Base-by-base conservation (phyloP, 768 basidiomycete species). In the Kondoa malvinella region DNA sequence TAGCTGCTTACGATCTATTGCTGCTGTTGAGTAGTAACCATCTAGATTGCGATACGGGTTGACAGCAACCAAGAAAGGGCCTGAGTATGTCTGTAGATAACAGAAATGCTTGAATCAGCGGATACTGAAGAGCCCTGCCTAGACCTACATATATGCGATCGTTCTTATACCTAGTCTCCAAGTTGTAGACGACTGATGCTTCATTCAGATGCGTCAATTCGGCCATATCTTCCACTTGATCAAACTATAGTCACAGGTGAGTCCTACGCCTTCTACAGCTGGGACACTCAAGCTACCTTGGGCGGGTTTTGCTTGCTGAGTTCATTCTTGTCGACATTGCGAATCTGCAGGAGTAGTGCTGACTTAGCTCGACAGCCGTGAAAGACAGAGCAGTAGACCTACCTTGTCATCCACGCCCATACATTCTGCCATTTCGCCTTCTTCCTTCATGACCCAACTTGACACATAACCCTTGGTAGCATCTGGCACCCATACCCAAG, bases 401-500 rank as follows among this genome's bases (percentile, higher is more conserved):
- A 68, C 59, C 68, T 66, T 66, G 65, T 66, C 68, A 50, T 71
- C 68, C 29, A 71, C 34, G 62, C 67, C 61, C 32, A 64, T 34
- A n/a, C 66, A 65, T 33, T 59, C 57, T 8, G 30, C 67, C 62
- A 56, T 60, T 17, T 70, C 66, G 2, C 60, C 69, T 65, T 90
- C 86, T 75, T 92, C 91, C 71, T 83, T 85, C 68, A 89, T 83
- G 29, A 96, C 87, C 89, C 89, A 94, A 67, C 91, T 92, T 58
- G 91, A 87, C 61, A 94, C 83, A 77, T 96, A 97, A 0, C 94
- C 94, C 72, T 92, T 87, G 76, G 83, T 84, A 68, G 86, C 83
- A 77, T 97, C 92, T 1, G 91, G 90, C 29, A 92, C 87, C 94
- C 94, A 97, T 3, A 96, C 91, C 88, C 92, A 94, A 80, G 86